phyloP scores from a whole-genome alignment of 225 moss, liverwort and hornwort genomes.

The Antitrichia curtipendula region DNA sequence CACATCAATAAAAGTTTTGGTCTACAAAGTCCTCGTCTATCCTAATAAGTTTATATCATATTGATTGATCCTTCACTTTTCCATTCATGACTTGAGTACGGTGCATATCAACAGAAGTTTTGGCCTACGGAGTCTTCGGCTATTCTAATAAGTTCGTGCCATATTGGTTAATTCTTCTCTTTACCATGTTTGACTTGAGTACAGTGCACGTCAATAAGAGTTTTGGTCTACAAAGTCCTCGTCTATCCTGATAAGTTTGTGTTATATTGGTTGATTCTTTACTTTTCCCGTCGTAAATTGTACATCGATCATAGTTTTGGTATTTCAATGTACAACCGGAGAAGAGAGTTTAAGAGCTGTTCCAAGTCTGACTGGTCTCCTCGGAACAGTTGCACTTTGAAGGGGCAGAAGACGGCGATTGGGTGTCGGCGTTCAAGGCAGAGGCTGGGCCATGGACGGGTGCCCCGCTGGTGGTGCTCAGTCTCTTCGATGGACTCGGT shows the following conservation, averaged over 20 bases:
- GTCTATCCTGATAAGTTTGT: not conserved
- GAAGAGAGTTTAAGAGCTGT: not conserved
- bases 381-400: conserved; percentile 12
- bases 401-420: conserved; percentile 30
- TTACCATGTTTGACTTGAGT: not conserved
- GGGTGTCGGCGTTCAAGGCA: conserved; percentile 32
- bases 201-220: not conserved
- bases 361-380: not conserved
- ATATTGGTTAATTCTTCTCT: not conserved
- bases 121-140: not conserved
- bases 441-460: conserved; percentile 35
- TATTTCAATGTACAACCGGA: not conserved
- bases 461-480: conserved; percentile 41
- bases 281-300: not conserved
- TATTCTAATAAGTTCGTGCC: not conserved
- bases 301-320: not conserved
- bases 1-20: not conserved
- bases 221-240: not conserved
- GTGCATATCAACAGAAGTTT: not conserved
- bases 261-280: not conserved
- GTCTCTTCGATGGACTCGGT: conserved; percentile 59
- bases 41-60: not conserved
- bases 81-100: not conserved
- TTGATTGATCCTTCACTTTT: not conserved
- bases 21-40: too few species aligned